Conservation (phyloP, 2,329 filamentous ascomycete species). For the Amylocarpus encephaloides region DNA sequence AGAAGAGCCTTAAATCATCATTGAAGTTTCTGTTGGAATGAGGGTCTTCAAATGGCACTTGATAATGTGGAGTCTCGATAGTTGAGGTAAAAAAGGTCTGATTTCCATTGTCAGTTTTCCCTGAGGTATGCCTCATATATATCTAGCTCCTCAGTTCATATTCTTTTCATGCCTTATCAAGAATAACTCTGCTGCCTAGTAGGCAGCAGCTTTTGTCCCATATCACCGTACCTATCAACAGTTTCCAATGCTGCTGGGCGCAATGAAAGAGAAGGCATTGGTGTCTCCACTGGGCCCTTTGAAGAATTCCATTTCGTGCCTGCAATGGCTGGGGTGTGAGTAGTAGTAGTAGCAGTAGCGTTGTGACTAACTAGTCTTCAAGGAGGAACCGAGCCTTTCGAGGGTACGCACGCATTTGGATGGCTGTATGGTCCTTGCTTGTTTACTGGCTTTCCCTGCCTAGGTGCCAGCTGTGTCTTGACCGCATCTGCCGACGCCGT, state of each 20-base stretch:
- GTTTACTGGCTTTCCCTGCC: constrained; percentile 8
- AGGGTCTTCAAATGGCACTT: too few species aligned
- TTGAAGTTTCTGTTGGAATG: too few species aligned
- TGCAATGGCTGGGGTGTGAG: constrained; percentile 39
- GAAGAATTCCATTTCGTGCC: constrained; percentile 51
- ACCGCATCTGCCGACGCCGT: constrained; percentile 34
- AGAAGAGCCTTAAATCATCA: constrained; percentile 51
- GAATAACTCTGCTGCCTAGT: too few species aligned
- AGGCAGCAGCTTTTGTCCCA: too few species aligned
- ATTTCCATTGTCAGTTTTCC: too few species aligned
- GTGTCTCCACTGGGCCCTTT: constrained; percentile 50
- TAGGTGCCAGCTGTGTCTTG: constrained; percentile 36
- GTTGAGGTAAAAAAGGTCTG: too few species aligned
- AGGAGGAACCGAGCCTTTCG: constrained; percentile 51
- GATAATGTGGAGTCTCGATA: too few species aligned
- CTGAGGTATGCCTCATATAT: too few species aligned
- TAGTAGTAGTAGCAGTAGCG: constrained; percentile 39
- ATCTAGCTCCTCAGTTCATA: too few species aligned
- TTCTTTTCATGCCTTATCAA: too few species aligned
- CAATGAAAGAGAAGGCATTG: constrained; percentile 56
- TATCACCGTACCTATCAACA: too few species aligned
- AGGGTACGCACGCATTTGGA: constrained; percentile 29
- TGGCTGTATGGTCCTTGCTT: not conserved
- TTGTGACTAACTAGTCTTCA: constrained; percentile 45
- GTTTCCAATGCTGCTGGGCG: constrained; percentile 36